Conservation (phyloP, 108 stramenopile genomes). For the Cyclotella cryptica region DNA sequence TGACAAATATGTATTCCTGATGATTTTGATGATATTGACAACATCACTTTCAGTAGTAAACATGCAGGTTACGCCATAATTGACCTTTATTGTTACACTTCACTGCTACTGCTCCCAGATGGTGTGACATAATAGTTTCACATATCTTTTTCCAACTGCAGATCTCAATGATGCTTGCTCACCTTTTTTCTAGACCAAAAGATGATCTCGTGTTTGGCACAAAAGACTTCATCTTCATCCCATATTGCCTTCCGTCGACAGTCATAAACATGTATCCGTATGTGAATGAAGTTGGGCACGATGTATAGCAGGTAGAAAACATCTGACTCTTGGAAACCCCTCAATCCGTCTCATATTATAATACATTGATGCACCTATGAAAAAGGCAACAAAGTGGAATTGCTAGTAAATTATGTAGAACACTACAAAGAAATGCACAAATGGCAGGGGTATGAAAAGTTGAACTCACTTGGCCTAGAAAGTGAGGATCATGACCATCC, state of each 20-base stretch:
- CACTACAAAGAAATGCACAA: conserved; percentile 29
- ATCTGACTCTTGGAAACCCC: conserved; percentile 25
- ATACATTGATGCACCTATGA: conserved; percentile 36
- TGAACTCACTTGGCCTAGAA: conserved; percentile 21
- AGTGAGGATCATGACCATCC: conserved; percentile 26
- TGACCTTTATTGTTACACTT: conserved; percentile 51
- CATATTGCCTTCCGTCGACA: no score
- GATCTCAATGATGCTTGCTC: not conserved
- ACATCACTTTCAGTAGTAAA: conserved; percentile 50
- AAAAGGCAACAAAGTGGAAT: conserved; percentile 45
- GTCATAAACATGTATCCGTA: conserved; percentile 46
- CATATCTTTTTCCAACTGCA: not conserved
- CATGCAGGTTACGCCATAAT: conserved; percentile 45
- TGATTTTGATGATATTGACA: conserved; percentile 45
- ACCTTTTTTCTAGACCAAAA: conserved; percentile 34
- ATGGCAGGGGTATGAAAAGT: conserved; percentile 45
- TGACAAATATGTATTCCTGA: conserved; percentile 26
- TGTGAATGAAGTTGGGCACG: conserved; percentile 54
- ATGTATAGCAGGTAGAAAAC: conserved; percentile 38
- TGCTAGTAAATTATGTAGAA: conserved; percentile 45
- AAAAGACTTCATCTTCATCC: conserved; percentile 55
- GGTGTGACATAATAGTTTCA: conserved; percentile 14
- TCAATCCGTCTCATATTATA: conserved; percentile 42
- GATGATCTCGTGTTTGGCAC: conserved; percentile 39
- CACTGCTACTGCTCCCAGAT: conserved; percentile 29